Conservation (phyloP, 2,329 filamentous ascomycete genomes). For the Claviceps spartinae region DNA sequence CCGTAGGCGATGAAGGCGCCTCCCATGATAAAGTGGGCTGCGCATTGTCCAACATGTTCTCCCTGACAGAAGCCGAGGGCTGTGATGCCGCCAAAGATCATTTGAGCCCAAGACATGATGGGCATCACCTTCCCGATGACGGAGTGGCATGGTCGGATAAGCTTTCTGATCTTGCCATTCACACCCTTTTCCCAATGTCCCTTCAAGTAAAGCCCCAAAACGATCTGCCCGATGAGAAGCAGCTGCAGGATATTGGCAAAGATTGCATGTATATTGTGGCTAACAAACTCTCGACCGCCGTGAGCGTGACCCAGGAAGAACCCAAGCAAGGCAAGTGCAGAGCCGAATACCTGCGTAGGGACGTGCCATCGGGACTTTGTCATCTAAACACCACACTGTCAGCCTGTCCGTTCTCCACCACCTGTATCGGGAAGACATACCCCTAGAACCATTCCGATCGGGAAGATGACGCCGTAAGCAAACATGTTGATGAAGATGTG, state of each 20-base stretch:
- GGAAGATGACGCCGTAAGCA: constrained; percentile 85
- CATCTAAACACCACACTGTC: constrained; percentile 40
- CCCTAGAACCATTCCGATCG: constrained; percentile 87
- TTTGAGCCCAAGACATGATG: constrained; percentile 77
- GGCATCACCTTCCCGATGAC: constrained; percentile 80
- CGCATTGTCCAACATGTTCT: constrained; percentile 83
- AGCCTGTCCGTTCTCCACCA: not conserved
- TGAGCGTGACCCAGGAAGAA: constrained; percentile 90
- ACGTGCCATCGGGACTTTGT: constrained; percentile 89
- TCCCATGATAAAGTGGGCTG: constrained; percentile 98
- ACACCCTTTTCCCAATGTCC: constrained; percentile 79
- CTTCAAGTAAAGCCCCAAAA: constrained; percentile 74
- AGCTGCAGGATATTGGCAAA: constrained; percentile 76
- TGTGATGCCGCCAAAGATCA: constrained; percentile 92
- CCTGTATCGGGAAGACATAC: constrained; percentile 35
- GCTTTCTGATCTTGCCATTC: constrained; percentile 60
- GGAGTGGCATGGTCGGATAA: constrained; percentile 61
- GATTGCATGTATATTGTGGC: constrained; percentile 60
- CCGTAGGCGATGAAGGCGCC: constrained; percentile 92
- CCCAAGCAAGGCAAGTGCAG: constrained; percentile 62
- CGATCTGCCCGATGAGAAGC: constrained; percentile 62
- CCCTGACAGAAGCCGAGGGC: constrained; percentile 82
- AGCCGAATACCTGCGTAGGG: constrained; percentile 65
- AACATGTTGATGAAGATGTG: constrained; percentile 84
- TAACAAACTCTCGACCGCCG: constrained; percentile 72